A percentile compares a stretch with the other conserved stretches of the same genome.
Conservation (phyloP, 768 basidiomycete species). For the Sistotremastrum niveocremeum region DNA sequence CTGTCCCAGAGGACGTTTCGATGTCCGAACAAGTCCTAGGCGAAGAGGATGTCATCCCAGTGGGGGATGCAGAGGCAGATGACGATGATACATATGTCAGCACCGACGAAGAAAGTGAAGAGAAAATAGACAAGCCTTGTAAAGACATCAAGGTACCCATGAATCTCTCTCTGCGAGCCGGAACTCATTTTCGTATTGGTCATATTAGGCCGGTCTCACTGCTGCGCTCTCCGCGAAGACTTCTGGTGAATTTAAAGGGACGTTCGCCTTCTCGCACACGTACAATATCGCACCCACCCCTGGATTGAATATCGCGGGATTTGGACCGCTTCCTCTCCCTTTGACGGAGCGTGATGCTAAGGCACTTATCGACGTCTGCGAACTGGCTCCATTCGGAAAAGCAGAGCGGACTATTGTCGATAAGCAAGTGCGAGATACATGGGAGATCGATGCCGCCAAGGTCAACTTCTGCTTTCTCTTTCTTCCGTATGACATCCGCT, state of each 20-base stretch:
- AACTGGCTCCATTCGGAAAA: slow-evolving; percentile 32
- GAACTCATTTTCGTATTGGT: too few species aligned
- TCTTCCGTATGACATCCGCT: background rate
- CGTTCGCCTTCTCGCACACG: slow-evolving; percentile 17
- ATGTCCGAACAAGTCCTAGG: too few species aligned
- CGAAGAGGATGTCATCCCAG: too few species aligned
- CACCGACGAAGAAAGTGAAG: too few species aligned
- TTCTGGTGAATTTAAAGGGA: slow-evolving; percentile 17
- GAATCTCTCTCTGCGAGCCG: too few species aligned
- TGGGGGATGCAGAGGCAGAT: too few species aligned
- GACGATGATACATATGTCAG: too few species aligned
- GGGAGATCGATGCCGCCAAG: slow-evolving; percentile 32
- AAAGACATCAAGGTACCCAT: too few species aligned
- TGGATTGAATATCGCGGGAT: slow-evolving; percentile 21
- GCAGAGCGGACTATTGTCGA: slow-evolving; percentile 30
- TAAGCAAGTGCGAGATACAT: slow-evolving; percentile 32
- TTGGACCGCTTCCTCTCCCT: slow-evolving; percentile 31
- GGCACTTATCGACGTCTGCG: slow-evolving; percentile 20
- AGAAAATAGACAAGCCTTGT: too few species aligned
- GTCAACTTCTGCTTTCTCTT: background rate
- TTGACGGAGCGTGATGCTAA: slow-evolving; percentile 26
- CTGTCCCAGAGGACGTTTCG: too few species aligned
- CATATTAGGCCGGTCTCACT: too few species aligned
- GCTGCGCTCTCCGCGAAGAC: too few species aligned
- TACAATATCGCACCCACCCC: slow-evolving; percentile 27